phyloP scores from a whole-genome alignment of 2,329 filamentous ascomycete genomes.

The Ciborinia camelliae region DNA sequence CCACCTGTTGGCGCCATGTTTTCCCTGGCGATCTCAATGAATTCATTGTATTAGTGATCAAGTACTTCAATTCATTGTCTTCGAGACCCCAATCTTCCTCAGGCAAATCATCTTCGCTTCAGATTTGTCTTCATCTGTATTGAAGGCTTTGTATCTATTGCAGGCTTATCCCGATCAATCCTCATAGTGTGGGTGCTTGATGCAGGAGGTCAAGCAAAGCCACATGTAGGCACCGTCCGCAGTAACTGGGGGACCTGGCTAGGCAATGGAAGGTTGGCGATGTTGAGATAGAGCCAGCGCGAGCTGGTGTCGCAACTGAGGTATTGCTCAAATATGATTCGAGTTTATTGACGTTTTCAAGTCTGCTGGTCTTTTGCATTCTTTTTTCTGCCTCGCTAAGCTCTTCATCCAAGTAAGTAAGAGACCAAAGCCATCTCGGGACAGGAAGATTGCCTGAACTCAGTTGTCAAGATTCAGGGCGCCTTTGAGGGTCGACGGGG shows the following conservation, averaged over 20 bases:
- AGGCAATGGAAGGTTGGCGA: neutral
- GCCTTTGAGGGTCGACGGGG: too few species aligned
- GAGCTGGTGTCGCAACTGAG: neutral
- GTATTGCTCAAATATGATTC: slow-evolving; percentile 26
- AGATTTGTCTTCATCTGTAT: neutral
- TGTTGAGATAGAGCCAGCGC: neutral
- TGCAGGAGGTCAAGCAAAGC: slow-evolving; percentile 49
- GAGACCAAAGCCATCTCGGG: neutral
- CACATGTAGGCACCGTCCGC: slow-evolving; percentile 44
- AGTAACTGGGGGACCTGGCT: slow-evolving; percentile 14
- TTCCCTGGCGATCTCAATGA: neutral
- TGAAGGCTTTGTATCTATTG: too few species aligned
- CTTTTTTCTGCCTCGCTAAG: slow-evolving; percentile 44
- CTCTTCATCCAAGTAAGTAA: slow-evolving; percentile 40
- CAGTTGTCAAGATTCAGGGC: too few species aligned
- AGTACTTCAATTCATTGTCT: neutral
- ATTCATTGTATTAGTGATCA: neutral
- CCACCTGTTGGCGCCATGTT: slow-evolving; percentile 38
- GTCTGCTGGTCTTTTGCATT: slow-evolving; percentile 42
- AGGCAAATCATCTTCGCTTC: neutral
- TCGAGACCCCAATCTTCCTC: neutral
- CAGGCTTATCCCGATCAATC: too few species aligned
- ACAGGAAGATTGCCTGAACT: too few species aligned
- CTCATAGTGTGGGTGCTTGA: slow-evolving; percentile 44
- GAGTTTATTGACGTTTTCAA: slow-evolving; percentile 31